These are phyloP conservation scores for Fraxinus dipetala DNA, from an alignment of 305 asterid species.

Conservation along the genomic window DNA sequence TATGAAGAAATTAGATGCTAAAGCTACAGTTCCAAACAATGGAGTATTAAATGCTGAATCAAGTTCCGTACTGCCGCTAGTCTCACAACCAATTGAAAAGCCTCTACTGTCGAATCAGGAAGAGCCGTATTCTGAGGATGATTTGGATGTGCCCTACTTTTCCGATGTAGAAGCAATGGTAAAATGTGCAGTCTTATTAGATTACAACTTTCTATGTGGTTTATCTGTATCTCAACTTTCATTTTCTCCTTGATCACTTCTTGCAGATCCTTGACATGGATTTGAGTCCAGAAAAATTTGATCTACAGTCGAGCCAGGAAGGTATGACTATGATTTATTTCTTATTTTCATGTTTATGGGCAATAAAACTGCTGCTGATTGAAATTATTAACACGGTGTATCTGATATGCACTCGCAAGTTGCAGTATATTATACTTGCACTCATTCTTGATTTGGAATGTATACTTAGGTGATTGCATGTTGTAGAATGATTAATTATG, in stretches of 20 bases:
- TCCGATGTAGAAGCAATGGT: slow-evolving; percentile 79
- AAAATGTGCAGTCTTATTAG: slow-evolving; percentile 20
- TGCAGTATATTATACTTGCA: not conserved
- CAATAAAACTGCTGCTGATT: slow-evolving; percentile 1
- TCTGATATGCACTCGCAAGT: not conserved
- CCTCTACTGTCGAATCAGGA: slow-evolving; percentile 36
- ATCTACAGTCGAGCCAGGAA: slow-evolving; percentile 35
- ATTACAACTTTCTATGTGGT: slow-evolving; percentile 1
- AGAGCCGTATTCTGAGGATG: slow-evolving; percentile 40
- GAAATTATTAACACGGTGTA: not conserved
- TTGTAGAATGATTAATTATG: not conserved
- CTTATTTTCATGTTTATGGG: slow-evolving; percentile 3
- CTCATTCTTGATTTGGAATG: slow-evolving; percentile 3
- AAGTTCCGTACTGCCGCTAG: slow-evolving; percentile 16
- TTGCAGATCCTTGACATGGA: slow-evolving; percentile 81
- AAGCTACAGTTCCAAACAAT: slow-evolving; percentile 16
- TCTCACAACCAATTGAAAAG: slow-evolving; percentile 21
- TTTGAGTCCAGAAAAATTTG: slow-evolving; percentile 57
- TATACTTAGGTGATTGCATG: not conserved
- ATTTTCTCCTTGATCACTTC: slow-evolving; percentile 14
- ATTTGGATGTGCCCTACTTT: slow-evolving; percentile 53
- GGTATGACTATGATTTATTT: slow-evolving; percentile 34
- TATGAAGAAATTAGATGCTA: slow-evolving; percentile 23
- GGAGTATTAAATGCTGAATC: slow-evolving; percentile 27
- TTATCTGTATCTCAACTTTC: slow-evolving; percentile 16